phyloP scores from a whole-genome alignment of 2,329 filamentous ascomycete genomes.

The Ophiocordyceps sinensis region DNA sequence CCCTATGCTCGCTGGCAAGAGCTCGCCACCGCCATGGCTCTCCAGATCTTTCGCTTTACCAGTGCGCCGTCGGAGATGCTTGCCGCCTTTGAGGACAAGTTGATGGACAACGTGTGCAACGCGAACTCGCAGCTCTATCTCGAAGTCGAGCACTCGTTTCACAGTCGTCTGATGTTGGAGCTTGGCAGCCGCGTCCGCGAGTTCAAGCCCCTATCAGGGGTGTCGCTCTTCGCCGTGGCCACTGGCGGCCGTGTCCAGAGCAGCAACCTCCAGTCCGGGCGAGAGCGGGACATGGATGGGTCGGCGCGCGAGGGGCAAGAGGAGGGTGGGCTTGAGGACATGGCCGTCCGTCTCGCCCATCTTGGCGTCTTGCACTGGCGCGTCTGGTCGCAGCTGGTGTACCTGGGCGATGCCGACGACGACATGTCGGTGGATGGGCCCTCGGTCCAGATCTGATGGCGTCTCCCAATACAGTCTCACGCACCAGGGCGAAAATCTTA shows the following conservation, averaged over 20 bases:
- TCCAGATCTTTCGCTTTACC: slow-evolving; percentile 44
- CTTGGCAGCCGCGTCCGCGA: slow-evolving; percentile 35
- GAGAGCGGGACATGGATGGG: slow-evolving; percentile 18
- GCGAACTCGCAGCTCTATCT: slow-evolving; percentile 28
- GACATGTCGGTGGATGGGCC: slow-evolving; percentile 17
- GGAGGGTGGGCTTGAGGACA: slow-evolving; percentile 44
- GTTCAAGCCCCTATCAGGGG: slow-evolving; percentile 36
- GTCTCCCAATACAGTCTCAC: background rate
- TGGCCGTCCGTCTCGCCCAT: slow-evolving; percentile 68
- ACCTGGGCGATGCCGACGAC: slow-evolving; percentile 30
- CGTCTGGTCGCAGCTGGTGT: slow-evolving; percentile 69
- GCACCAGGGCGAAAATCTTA: too few species aligned
- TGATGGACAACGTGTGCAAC: slow-evolving; percentile 29
- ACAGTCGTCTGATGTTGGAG: slow-evolving; percentile 31
- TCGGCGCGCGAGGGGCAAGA: slow-evolving; percentile 29
- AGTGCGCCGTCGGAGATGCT: slow-evolving; percentile 34
- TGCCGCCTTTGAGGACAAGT: slow-evolving; percentile 32
- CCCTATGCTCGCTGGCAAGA: slow-evolving; percentile 35
- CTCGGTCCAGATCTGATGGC: slow-evolving; percentile 7
- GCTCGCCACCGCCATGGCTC: slow-evolving; percentile 36
- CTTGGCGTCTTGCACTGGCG: slow-evolving; percentile 80
- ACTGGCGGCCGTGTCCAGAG: slow-evolving; percentile 33
- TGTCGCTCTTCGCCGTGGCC: slow-evolving; percentile 39
- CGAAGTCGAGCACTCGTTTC: slow-evolving; percentile 34
- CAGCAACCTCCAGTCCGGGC: slow-evolving; percentile 17